A percentile compares a stretch with the other conserved stretches of the same genome.
These are phyloP conservation scores for Basidiobolus meristosporus DNA, from an alignment of 371 early-diverging fungal species.

Conservation along the genomic window DNA sequence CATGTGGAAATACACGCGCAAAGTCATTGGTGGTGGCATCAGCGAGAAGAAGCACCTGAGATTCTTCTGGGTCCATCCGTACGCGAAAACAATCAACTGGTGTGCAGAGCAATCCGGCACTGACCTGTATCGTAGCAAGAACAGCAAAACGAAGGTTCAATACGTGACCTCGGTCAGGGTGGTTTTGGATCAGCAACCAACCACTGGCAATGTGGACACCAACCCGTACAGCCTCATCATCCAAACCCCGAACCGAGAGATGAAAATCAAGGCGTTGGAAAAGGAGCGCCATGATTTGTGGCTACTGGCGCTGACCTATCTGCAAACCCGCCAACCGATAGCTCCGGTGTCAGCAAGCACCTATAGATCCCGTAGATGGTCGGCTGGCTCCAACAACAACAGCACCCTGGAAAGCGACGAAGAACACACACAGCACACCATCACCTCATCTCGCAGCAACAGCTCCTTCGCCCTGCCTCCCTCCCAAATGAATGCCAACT, in stretches of 20 bases:
- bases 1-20: conserved; percentile 47
- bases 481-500: no score
- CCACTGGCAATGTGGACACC: neutral
- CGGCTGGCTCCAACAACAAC: no score
- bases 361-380: no score
- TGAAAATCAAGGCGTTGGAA: conserved; percentile 8
- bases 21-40: conserved; percentile 20
- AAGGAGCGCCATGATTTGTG: conserved; percentile 1
- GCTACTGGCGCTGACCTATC: conserved; percentile 1
- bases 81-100: conserved; percentile 61
- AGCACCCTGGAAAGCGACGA: no score
- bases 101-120: conserved; percentile 37
- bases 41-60: conserved; percentile 39
- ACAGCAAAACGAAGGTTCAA: conserved; percentile 1
- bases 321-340: neutral
- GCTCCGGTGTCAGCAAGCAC: neutral
- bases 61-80: conserved; percentile 71
- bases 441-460: no score
- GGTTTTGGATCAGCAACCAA: neutral
- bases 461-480: no score
- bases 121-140: conserved; percentile 15
- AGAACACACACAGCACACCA: no score
- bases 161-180: neutral
- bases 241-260: conserved; percentile 19
- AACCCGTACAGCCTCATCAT: neutral